Evolutionary conservation across 2,329 filamentous ascomycete species (phyloP).

Genomic region (Hypoxylon sp.): DNA sequence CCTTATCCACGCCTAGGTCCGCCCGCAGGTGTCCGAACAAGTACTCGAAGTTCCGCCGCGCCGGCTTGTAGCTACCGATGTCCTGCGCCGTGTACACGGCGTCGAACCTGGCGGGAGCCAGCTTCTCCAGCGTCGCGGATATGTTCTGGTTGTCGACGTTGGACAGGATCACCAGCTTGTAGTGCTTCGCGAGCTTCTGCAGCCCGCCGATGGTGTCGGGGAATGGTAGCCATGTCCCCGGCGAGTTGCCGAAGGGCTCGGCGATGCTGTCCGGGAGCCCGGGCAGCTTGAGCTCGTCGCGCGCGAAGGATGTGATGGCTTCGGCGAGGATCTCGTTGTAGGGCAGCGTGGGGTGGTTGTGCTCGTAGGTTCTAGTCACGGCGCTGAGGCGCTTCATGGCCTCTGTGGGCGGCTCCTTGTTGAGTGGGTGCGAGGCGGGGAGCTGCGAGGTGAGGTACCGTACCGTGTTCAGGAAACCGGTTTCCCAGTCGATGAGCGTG

Average conservation of each 20-base stretch:
- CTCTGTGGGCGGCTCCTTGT: constrained; percentile 57
- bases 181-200: constrained; percentile 63
- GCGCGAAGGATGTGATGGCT: constrained; percentile 64
- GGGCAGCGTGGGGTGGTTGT: constrained; percentile 67
- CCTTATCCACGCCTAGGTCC: constrained; percentile 67
- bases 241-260: constrained; percentile 65
- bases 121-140: constrained; percentile 52
- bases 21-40: constrained; percentile 68
- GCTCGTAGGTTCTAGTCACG: constrained; percentile 66
- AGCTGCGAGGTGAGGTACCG: constrained; percentile 61
- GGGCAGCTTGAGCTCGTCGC: constrained; percentile 59
- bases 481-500: constrained; percentile 84
- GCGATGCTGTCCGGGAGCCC: constrained; percentile 58
- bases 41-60: constrained; percentile 75
- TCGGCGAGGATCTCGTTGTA: constrained; percentile 73
- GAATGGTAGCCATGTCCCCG: constrained; percentile 71
- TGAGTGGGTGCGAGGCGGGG: constrained; percentile 55
- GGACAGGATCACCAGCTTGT: constrained; percentile 72
- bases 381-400: constrained; percentile 62
- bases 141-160: constrained; percentile 60
- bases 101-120: constrained; percentile 70
- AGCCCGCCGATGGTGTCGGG: constrained; percentile 70
- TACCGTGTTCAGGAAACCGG: constrained; percentile 72
- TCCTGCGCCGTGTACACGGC: constrained; percentile 78
- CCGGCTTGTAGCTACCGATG: constrained; percentile 80